Evolutionary conservation across 2,329 filamentous ascomycete genomes (phyloP), one percentile per base, ranked within the genome.

Genomic region (Hymenotorrendiella dingleyae): DNA sequence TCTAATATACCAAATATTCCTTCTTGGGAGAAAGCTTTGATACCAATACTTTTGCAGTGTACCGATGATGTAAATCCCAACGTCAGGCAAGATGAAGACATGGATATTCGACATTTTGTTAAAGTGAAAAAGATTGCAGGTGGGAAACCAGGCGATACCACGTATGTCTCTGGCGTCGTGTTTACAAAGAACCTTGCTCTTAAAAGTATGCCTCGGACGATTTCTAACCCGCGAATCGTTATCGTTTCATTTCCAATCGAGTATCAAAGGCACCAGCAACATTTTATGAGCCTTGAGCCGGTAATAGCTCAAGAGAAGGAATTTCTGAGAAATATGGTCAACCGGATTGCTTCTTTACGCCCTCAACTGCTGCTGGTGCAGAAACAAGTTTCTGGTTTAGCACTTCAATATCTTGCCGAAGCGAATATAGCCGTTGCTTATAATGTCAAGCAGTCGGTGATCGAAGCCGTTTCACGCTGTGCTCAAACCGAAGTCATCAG

Each of bases 251-350:
- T 98, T 59, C 82, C 93, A 0, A 87, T 98, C 45, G 93, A 98
- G 61, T 98, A 98, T 63, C 87, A 94, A 45, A 80, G 93, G 28
- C 89, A 96, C 54, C 83, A 91, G 59, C 72, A 87, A 50, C 90
- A 97, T 62, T 97, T 98, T 62, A 96, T 98, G 90, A 98, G 93
- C 56, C 69, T 98, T 37, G 89, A 97, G 56, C 91, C 91, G 28
- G 89, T 98, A 43, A 95, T 98, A 55, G 86, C 91, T 42, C 93
- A 98, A 63, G 94, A 98, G 65, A 84, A 86, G 53, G 93, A 98
- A 59, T 98, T 93, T 54, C 70, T 98, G 20, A 79, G 84, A 54
- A 93, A 95, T 58, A 78, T 98, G 43, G 89, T 98, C 21, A 90
- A 87, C 58, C 80, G 93, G 41, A 97, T 98, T 54, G 82, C 86